phyloP scores from a whole-genome alignment of 768 basidiomycete species.

The Kwoniella dejecticola region DNA sequence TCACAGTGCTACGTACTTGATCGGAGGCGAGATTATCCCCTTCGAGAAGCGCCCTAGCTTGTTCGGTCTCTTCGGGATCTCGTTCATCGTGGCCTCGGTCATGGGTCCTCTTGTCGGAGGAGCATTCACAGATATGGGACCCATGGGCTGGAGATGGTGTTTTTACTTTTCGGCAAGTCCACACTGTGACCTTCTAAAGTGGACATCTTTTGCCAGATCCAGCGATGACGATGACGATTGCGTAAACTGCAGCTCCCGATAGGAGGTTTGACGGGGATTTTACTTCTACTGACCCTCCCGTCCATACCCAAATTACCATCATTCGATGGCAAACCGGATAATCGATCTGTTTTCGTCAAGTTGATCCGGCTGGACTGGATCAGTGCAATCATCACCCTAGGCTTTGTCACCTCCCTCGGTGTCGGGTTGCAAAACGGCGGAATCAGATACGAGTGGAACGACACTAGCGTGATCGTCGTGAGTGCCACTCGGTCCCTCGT shows the following conservation, averaged over 20 bases:
- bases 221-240: not conserved
- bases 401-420: slow-evolving; percentile 37
- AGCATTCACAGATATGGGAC: slow-evolving; percentile 29
- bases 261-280: slow-evolving; percentile 23
- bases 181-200: too few relatives aligned
- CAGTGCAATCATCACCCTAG: slow-evolving; percentile 21
- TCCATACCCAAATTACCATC: slow-evolving; percentile 19
- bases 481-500: slow-evolving; percentile 1
- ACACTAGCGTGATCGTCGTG: slow-evolving; percentile 26
- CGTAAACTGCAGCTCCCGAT: slow-evolving; percentile 13
- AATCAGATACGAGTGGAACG: slow-evolving; percentile 26
- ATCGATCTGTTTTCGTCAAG: slow-evolving; percentile 10
- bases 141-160: slow-evolving; percentile 32
- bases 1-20: slow-evolving; percentile 34
- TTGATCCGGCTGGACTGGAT: slow-evolving; percentile 34
- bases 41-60: slow-evolving; percentile 34
- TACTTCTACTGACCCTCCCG: slow-evolving; percentile 29
- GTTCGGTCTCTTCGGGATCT: slow-evolving; percentile 33
- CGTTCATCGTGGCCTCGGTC: slow-evolving; percentile 34
- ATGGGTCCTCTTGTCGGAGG: slow-evolving; percentile 38
- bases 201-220: not conserved
- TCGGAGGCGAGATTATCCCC: slow-evolving; percentile 34
- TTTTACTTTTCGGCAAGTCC: slow-evolving; percentile 28
- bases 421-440: slow-evolving; percentile 40
- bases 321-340: slow-evolving; percentile 27